Base-by-base conservation (phyloP, 345 rosid genomes). In the Eucalyptus viminalis region DNA sequence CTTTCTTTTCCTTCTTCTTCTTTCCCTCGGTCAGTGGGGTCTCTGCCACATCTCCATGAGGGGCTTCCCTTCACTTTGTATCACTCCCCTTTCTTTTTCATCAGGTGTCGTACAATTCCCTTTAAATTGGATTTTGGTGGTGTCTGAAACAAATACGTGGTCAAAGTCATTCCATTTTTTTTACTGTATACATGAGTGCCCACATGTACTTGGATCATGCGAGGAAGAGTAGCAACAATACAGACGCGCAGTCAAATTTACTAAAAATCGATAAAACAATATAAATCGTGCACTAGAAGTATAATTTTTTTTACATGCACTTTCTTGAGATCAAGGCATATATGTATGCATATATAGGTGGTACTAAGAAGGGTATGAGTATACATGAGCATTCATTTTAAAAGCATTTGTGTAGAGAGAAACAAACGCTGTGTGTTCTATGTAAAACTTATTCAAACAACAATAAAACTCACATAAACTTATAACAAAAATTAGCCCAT, bases 51-150 rank as follows among this genome's bases (percentile, higher is more conserved):
- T 92, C 91, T 44, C 86, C 90, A 89, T 81, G 25, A 76, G 85
- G 47, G 88, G 86, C 91, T 92, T 90, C 90, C 90, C 89, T 90
- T 90, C 93, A 92, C 94, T 90, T 92, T 91, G 93, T 90, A 86
- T 89, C 89, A 88, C 37, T 88, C 85, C 47, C 47, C 85, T 76
- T 76, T 40, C 85, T 76, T 76, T 69, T 50, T 24, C 65, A 56
- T 88, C 88, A 89, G 89, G 90, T 40, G n/a, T 90, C 88, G 90
- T 72, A 89, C 86, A 89, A 88, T 85, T 50, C 37, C 88, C 81
- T 37, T 44, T 58, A 37, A 44, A 40, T 43, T 45, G 72, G 81
- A 60, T 67, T 65, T 60, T 87, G 76, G 50, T n/a, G 76, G 53
- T 29, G 53, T 37, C 53, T 47, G 44, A 87, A 58, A 62, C 13